Percentiles rank a stretch among this genome's conserved stretches.
Conservation (phyloP, 73 alveolate species). For the Paramecium tetraurelia region DNA sequence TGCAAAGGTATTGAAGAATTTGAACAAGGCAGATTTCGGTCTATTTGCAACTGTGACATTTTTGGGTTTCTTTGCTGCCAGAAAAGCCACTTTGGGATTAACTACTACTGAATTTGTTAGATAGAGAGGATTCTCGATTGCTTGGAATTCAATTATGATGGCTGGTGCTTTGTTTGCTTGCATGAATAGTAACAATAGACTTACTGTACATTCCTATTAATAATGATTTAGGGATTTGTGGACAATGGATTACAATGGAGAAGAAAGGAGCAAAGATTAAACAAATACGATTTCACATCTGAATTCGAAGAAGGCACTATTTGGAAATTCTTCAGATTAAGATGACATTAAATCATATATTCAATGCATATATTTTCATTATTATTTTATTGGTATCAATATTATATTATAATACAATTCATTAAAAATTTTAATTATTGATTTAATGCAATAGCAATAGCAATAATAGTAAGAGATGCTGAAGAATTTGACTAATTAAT, state of each 20-base stretch:
- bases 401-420: not conserved
- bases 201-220: not conserved
- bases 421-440: constrained; percentile 10
- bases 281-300: constrained; percentile 17
- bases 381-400: not conserved
- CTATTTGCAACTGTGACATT: constrained; percentile 49
- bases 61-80: not conserved
- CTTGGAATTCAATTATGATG: constrained; percentile 12
- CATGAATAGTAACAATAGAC: constrained; percentile 5
- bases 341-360: not conserved
- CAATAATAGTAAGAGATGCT: not conserved
- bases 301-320: constrained; percentile 37
- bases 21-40: constrained; percentile 63
- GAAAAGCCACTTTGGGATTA: not conserved
- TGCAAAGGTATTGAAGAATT: constrained; percentile 56
- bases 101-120: not conserved
- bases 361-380: not conserved
- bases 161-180: constrained; percentile 21
- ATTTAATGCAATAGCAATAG: not conserved
- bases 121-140: not conserved
- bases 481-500: constrained; percentile 30
- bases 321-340: constrained; percentile 43
- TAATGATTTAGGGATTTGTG: constrained; percentile 38
- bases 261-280: not conserved
- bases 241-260: constrained; percentile 50